Base-by-base conservation (phyloP, 805 yeast species). In the Candida gorgasii region DNA sequence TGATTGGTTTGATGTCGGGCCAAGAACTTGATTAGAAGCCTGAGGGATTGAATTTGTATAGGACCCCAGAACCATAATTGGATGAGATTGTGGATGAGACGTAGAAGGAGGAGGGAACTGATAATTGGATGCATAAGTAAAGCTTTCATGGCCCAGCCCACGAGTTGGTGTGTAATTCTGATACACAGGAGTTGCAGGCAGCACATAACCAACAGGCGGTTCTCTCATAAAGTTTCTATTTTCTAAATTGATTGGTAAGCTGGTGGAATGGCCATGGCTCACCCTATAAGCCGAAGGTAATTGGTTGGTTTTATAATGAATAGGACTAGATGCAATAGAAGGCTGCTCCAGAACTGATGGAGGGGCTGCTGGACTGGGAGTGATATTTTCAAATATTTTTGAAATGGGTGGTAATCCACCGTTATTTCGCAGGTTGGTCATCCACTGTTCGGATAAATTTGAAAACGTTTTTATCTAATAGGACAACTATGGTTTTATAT, bases 381-480 rank as follows among this genome's bases (percentile, higher is more conserved):
- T 19, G 18, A 40, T 14, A 32, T 23, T 37, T 22, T 44, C 48
- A 11, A 44, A 36, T 20, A 45, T 12, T 17, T 37, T 45, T 9
- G 48, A 41, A 38, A 45, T 41, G 2, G 48, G 38, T 8, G 48
- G 48, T 29, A 44, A 40, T 4, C 43, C 35, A 35, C 35, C 23
- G 17, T 36, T 15, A 26, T 16, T 34, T 8, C 28, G 28, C 37
- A 34, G 13, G 19, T 34, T 34, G 7, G 37, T 34, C 37, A 34
- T 33, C 14, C 18, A 33, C 8, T 33, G 16, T 33, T 33, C 27
- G 12, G 18, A 13, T 11, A 30, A 30, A 14, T 7, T 5, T 30
- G 17, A 33, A 33, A 19, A 19, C 4, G 4, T 5, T 27, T 27
- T 9, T 13, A 13, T n/a, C 15, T 13, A 5, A 11, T 7, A 13